Base-by-base conservation (phyloP, 805 yeast genomes). In the Kodamaea laetipori region DNA sequence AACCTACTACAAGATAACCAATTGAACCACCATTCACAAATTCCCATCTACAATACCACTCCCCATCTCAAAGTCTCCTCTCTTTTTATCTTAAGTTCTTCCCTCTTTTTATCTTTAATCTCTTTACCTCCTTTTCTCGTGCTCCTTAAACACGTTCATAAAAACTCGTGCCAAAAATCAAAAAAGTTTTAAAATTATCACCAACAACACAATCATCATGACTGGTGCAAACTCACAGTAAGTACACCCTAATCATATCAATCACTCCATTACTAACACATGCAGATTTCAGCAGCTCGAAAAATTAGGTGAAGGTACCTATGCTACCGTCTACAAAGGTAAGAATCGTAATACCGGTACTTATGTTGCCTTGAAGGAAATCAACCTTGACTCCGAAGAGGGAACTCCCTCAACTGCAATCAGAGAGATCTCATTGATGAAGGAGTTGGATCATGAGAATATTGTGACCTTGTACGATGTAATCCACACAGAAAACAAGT, bases 341-440 rank as follows among this genome's bases (percentile, higher is more conserved):
- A 80, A 89, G 59, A 94, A 87, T 63, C 80, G 87, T 49, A 80
- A 83, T 56, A 84, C 90, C 21, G 97, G 90, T 39, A 90, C 87
- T 43, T 74, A 90, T 13, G 99, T 94, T 13, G 99, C 99, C 0
- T 73, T 94, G 56, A 94, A 94, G 63, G 98, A 94, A 63, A 94
- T 94, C 67, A 86, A 86, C 56, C 74, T 92, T 48, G 99, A 94
- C 60, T 84, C 95, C 40, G 99, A 94, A 60, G 97, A 94, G 68
- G 99, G 99, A 28, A 95, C 98, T 1, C 99, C 99, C 6, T 89
- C 97, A 4, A 94, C 99, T 1, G 99, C 99, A 2, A 92, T 92
- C 56, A 78, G 99, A 51, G 99, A 92, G 66, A 92, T 92, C 49
- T 92, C 98, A 4, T 72, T 92, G 46, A 85, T 92, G 89, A 92